Conservation (phyloP, 2,329 filamentous ascomycete genomes). For the Alternaria dauci region DNA sequence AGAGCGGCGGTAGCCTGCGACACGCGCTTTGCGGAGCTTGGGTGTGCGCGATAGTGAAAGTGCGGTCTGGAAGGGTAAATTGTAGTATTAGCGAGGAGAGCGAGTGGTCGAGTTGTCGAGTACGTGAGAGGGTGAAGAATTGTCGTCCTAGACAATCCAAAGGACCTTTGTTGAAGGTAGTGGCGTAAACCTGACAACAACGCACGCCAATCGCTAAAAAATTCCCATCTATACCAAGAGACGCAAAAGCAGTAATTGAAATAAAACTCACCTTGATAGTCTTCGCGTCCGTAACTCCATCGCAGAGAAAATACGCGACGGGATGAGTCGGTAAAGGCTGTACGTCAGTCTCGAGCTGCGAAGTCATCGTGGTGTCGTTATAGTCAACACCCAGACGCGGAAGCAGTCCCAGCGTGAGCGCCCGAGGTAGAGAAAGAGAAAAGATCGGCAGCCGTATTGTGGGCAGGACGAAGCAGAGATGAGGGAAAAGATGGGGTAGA, state of each 20-base stretch:
- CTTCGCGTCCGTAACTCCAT: background rate
- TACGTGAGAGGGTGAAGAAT: background rate
- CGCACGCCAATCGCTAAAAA: background rate
- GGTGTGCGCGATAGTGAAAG: background rate
- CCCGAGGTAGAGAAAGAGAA: background rate
- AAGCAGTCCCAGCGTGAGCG: background rate
- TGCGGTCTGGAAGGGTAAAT: background rate
- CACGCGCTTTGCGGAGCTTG: conserved; percentile 11
- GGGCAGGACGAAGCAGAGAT: background rate
- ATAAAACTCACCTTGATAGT: background rate
- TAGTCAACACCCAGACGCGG: background rate
- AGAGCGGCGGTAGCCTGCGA: background rate
- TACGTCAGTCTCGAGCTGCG: background rate
- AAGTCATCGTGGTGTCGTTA: background rate
- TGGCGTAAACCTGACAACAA: background rate
- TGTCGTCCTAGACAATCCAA: background rate
- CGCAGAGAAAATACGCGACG: conserved; percentile 7
- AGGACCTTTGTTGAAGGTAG: background rate
- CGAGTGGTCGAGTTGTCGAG: background rate
- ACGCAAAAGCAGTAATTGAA: background rate
- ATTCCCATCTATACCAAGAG: background rate
- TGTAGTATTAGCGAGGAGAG: background rate
- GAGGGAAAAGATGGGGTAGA: background rate
- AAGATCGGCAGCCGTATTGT: background rate
- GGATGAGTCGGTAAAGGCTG: background rate